These are phyloP conservation scores for Pseudogymnoascus sp. DNA, from an alignment of 2,329 filamentous ascomycete species.

Conservation along the genomic window DNA sequence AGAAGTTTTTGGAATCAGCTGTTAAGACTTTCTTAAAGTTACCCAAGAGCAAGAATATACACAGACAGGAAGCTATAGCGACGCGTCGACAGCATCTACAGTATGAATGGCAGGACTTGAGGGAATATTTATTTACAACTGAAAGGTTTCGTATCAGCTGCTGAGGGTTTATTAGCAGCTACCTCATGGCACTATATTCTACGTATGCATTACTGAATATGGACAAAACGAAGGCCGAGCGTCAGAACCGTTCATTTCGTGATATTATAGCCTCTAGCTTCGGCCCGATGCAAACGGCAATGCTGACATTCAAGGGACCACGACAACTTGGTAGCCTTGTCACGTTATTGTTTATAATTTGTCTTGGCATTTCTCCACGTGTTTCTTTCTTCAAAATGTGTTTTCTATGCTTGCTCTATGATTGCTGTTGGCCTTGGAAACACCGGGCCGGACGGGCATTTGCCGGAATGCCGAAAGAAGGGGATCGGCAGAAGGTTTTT, in stretches of 20 bases:
- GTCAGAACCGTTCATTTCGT: neutral
- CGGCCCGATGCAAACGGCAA: neutral
- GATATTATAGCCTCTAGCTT: neutral
- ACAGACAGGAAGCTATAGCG: neutral
- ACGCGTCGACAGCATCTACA: neutral
- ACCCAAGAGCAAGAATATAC: neutral
- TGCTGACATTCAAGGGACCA: neutral
- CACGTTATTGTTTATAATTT: neutral
- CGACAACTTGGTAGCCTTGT: neutral
- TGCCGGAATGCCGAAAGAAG: too few relatives aligned
- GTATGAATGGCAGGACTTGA: neutral
- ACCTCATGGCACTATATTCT: too few relatives aligned
- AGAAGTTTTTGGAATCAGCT: neutral
- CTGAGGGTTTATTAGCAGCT: neutral
- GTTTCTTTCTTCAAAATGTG: neutral
- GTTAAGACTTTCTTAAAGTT: neutral
- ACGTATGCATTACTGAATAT: neutral
- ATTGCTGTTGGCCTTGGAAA: neutral
- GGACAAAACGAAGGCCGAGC: neutral
- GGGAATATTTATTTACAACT: neutral
- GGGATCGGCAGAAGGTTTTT: neutral
- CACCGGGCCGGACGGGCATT: neutral
- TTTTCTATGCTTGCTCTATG: neutral
- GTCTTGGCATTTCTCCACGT: neutral
- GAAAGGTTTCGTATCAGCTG: neutral